phyloP scores from a whole-genome alignment of 768 basidiomycete species.

The Naematelia encephala region DNA sequence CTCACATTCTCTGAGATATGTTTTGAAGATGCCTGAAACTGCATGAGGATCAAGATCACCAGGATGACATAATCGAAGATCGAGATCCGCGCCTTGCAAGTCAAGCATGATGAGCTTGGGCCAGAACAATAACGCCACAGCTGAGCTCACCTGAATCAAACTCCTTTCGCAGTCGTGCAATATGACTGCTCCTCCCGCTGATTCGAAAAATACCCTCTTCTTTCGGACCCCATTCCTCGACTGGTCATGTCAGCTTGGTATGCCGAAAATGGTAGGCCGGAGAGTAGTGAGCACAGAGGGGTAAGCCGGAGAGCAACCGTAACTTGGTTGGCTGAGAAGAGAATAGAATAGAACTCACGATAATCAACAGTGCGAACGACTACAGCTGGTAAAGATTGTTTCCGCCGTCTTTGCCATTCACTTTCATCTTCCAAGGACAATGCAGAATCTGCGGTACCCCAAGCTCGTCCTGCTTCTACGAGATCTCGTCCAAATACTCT shows the following conservation, averaged over 20 bases:
- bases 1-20: slow-evolving; percentile 87
- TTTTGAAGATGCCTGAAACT: slow-evolving; percentile 87
- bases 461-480: slow-evolving; percentile 28
- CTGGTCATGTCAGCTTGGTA: slow-evolving; percentile 15
- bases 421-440: slow-evolving; percentile 7
- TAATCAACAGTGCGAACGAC: slow-evolving; percentile 45
- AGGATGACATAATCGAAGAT: slow-evolving; percentile 71
- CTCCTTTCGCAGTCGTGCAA: slow-evolving; percentile 67
- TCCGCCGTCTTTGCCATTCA: slow-evolving; percentile 25
- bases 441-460: slow-evolving; percentile 27
- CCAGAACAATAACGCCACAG: too few relatives aligned
- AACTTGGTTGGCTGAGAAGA: too few relatives aligned
- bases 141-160: slow-evolving; percentile 67
- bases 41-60: slow-evolving; percentile 92
- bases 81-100: slow-evolving; percentile 72
- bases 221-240: slow-evolving; percentile 47
- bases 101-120: slow-evolving; percentile 3
- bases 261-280: too few relatives aligned
- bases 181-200: slow-evolving; percentile 76
- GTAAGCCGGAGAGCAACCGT: too few relatives aligned
- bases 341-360: slow-evolving; percentile 27
- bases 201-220: slow-evolving; percentile 60
- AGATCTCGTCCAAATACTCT: slow-evolving; percentile 44
- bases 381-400: slow-evolving; percentile 40
- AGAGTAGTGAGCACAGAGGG: too few relatives aligned